These are phyloP conservation scores for Colletotrichum sp. DNA, from an alignment of 2,329 filamentous ascomycete species.

Conservation along the genomic window DNA sequence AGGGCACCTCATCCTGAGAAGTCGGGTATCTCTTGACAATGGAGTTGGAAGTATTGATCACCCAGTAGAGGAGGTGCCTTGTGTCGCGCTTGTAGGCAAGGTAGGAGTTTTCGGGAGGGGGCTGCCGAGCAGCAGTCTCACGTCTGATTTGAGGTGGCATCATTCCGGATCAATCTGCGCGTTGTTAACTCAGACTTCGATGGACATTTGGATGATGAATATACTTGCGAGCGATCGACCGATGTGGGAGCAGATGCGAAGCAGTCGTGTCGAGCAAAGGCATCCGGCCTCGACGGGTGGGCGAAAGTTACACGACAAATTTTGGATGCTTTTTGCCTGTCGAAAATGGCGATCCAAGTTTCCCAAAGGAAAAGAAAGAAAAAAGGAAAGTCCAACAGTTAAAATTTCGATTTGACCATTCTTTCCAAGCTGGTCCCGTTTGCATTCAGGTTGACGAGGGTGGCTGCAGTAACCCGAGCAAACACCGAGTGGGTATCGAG, in stretches of 20 bases:
- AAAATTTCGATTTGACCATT: background rate
- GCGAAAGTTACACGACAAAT: background rate
- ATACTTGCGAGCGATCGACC: background rate
- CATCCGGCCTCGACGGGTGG: background rate
- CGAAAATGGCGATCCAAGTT: background rate
- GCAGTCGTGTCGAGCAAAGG: background rate
- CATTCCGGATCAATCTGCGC: background rate
- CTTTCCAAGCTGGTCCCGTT: background rate
- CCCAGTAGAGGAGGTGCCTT: conserved; percentile 40
- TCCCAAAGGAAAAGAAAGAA: background rate
- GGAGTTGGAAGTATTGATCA: conserved; percentile 41
- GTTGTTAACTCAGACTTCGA: background rate
- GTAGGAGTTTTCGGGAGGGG: conserved; percentile 33
- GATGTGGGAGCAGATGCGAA: background rate
- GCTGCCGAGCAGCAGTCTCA: background rate
- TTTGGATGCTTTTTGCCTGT: background rate
- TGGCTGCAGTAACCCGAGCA: background rate
- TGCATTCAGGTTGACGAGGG: background rate
- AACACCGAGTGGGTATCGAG: background rate
- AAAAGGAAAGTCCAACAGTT: background rate
- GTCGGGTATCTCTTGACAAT: conserved; percentile 31
- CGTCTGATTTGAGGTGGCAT: background rate
- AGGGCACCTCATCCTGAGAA: background rate
- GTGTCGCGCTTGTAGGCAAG: conserved; percentile 45
- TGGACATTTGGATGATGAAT: background rate